phyloP scores from a whole-genome alignment of 2,329 filamentous ascomycete genomes.

The Botrytis tulipae region DNA sequence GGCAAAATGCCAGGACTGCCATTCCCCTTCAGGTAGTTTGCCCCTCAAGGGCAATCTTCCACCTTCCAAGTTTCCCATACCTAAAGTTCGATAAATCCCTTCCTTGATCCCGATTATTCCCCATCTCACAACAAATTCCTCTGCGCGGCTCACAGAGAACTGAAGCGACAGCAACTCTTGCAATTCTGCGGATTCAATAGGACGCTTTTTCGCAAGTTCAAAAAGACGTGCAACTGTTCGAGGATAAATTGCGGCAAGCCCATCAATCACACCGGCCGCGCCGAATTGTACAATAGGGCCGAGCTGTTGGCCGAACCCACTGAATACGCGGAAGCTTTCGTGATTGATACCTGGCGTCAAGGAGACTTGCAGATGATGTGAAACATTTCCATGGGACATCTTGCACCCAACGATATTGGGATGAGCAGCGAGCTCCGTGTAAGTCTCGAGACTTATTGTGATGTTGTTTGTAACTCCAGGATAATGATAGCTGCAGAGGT shows the following conservation, averaged over 20 bases:
- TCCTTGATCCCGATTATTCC: slow-evolving; percentile 60
- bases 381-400: slow-evolving; percentile 63
- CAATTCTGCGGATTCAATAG: slow-evolving; percentile 42
- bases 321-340: slow-evolving; percentile 56
- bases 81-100: slow-evolving; percentile 53
- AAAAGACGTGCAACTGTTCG: slow-evolving; percentile 56
- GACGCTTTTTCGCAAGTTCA: slow-evolving; percentile 44
- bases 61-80: slow-evolving; percentile 55
- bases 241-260: slow-evolving; percentile 62
- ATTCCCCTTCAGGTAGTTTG: slow-evolving; percentile 54
- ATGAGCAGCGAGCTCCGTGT: slow-evolving; percentile 54
- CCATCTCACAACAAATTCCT: slow-evolving; percentile 57
- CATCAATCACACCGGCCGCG: slow-evolving; percentile 54
- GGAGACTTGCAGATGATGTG: slow-evolving; percentile 58
- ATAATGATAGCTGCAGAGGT: slow-evolving; percentile 47
- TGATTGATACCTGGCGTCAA: slow-evolving; percentile 57
- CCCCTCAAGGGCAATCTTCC: slow-evolving; percentile 56
- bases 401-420: slow-evolving; percentile 67
- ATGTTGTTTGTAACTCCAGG: slow-evolving; percentile 65
- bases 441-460: slow-evolving; percentile 54
- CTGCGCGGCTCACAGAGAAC: slow-evolving; percentile 57
- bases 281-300: slow-evolving; percentile 15
- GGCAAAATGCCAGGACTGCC: slow-evolving; percentile 31
- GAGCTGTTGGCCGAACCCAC: slow-evolving; percentile 38
- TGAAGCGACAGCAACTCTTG: slow-evolving; percentile 50